Conservation (phyloP, 2,329 filamentous ascomycete genomes). For the Cladobotryum protrusum region DNA sequence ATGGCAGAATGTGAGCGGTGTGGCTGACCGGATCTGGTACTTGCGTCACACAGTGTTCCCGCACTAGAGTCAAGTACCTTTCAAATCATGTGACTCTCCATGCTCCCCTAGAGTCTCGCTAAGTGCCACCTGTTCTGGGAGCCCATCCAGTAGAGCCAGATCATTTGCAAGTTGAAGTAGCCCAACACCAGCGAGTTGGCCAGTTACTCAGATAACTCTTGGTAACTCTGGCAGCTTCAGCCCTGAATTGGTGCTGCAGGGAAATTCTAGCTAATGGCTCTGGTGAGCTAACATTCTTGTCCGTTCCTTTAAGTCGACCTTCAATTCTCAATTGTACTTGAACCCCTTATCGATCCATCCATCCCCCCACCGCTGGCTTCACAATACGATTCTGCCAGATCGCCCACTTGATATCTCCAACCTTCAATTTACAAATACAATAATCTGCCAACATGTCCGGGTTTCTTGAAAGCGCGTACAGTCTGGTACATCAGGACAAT, state of each 20-base stretch:
- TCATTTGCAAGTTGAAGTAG: constrained; percentile 23
- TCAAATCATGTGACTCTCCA: constrained; percentile 27
- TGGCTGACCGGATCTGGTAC: background rate
- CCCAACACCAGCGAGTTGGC: constrained; percentile 20
- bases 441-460: constrained; percentile 68
- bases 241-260: constrained; percentile 22
- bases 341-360: constrained; percentile 25
- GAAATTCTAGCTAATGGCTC: constrained; percentile 24
- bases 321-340: constrained; percentile 10
- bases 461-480: constrained; percentile 93
- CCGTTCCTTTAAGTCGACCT: constrained; percentile 19
- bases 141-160: constrained; percentile 29
- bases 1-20: constrained; percentile 11
- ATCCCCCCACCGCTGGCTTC: constrained; percentile 27
- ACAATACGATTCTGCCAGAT: constrained; percentile 19
- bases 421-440: constrained; percentile 2
- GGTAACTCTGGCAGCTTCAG: constrained; percentile 24
- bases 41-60: background rate
- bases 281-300: constrained; percentile 20
- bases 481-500: constrained; percentile 96
- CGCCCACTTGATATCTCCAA: constrained; percentile 14
- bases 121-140: constrained; percentile 37
- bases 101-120: constrained; percentile 17
- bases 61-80: background rate
- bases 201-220: constrained; percentile 17